Conservation (phyloP, 306 rosid genomes). For the Aeschynomene evenia region DNA sequence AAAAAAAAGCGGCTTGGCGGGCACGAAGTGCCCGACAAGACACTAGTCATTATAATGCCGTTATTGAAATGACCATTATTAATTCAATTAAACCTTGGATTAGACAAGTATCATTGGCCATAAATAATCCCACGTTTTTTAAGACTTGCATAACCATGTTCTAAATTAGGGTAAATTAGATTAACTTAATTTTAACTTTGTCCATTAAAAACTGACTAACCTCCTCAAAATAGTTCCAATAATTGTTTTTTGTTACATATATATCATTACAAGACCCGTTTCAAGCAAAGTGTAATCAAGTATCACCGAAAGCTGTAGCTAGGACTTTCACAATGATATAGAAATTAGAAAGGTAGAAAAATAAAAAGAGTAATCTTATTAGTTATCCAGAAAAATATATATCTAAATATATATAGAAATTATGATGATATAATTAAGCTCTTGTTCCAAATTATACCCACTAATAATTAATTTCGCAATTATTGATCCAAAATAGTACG, state of each 20-base stretch:
- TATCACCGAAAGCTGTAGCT: constrained; percentile 66
- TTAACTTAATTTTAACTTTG: too few relatives aligned
- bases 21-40: too few relatives aligned
- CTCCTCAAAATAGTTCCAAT: neutral
- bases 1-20: too few relatives aligned
- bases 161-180: too few relatives aligned
- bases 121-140: neutral
- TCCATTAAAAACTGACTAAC: too few relatives aligned
- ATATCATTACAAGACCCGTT: constrained; percentile 38
- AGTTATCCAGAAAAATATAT: too few relatives aligned
- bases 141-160: neutral
- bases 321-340: constrained; percentile 11
- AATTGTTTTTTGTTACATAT: neutral
- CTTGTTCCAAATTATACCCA: constrained; percentile 13
- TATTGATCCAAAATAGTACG: neutral
- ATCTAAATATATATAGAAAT: too few relatives aligned
- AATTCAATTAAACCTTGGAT: neutral
- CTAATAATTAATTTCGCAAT: neutral
- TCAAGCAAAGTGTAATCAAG: constrained; percentile 51
- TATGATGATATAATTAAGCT: too few relatives aligned
- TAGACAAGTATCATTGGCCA: neutral
- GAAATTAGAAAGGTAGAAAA: neutral
- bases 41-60: constrained; percentile 28
- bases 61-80: constrained; percentile 6
- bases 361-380: neutral